A percentile compares a stretch with the other conserved stretches of the same genome.
phyloP scores from a whole-genome alignment of 2,329 filamentous ascomycete species.

The Xylaria sp. region DNA sequence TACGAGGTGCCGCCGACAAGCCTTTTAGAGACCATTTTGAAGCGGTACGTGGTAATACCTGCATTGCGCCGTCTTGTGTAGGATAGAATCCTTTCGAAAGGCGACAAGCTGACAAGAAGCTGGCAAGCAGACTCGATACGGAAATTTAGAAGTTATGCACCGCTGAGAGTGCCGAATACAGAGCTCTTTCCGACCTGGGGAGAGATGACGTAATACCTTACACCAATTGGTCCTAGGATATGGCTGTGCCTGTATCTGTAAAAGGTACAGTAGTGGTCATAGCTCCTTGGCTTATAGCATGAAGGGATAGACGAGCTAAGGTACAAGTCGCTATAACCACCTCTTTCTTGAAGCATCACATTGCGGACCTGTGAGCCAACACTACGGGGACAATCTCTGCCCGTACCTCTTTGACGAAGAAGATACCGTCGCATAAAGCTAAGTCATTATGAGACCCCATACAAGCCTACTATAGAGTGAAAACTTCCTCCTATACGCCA shows the following conservation, averaged over 20 bases:
- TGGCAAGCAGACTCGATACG: not conserved
- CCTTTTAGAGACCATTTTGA: slow-evolving; percentile 27
- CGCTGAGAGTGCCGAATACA: too few relatives aligned
- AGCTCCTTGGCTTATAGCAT: too few relatives aligned
- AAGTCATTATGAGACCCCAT: not conserved
- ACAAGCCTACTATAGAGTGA: too few relatives aligned
- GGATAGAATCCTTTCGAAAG: not conserved
- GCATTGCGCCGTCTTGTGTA: slow-evolving; percentile 21
- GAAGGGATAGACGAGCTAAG: too few relatives aligned
- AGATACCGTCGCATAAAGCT: not conserved
- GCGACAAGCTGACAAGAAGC: too few relatives aligned
- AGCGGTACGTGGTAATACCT: slow-evolving; percentile 31
- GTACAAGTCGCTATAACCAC: too few relatives aligned
- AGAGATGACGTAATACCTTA: too few relatives aligned
- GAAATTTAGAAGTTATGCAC: too few relatives aligned
- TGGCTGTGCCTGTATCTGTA: too few relatives aligned
- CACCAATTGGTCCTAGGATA: too few relatives aligned
- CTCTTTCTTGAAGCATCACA: too few relatives aligned
- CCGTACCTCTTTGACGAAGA: not conserved
- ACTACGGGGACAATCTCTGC: not conserved
- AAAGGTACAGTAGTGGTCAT: too few relatives aligned
- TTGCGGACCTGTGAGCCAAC: not conserved
- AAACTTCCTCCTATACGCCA: not conserved
- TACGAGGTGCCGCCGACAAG: slow-evolving; percentile 23
- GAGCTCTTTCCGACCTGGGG: not conserved